Percentiles rank a stretch among this genome's conserved stretches.
phyloP scores from a whole-genome alignment of 179 eudicot species.

The Beta corolliflora region DNA sequence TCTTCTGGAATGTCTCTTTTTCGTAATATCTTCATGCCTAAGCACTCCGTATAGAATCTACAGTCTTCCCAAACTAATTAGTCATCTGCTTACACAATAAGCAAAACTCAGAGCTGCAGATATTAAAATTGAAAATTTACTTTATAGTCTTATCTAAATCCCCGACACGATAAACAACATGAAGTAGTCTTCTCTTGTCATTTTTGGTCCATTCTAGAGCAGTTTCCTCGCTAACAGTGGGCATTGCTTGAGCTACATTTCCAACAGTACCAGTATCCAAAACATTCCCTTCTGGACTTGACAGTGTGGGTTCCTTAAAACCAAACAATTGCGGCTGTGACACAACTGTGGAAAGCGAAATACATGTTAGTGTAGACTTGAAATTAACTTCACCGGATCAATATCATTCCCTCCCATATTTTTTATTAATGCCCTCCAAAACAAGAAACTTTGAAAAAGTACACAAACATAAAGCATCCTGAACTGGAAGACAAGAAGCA shows the following conservation, averaged over 20 bases:
- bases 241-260: slow-evolving; percentile 39
- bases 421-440: background rate
- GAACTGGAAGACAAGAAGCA: background rate
- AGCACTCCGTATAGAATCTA: slow-evolving; percentile 66
- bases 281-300: slow-evolving; percentile 33
- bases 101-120: background rate
- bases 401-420: background rate
- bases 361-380: background rate
- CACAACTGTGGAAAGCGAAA: slow-evolving; percentile 34
- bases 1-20: slow-evolving; percentile 65
- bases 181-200: slow-evolving; percentile 62
- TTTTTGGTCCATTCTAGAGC: slow-evolving; percentile 45
- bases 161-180: slow-evolving; percentile 64
- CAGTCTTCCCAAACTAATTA: slow-evolving; percentile 28
- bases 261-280: slow-evolving; percentile 34
- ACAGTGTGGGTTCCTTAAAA: slow-evolving; percentile 36
- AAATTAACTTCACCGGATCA: background rate
- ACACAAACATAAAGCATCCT: background rate
- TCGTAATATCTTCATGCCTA: slow-evolving; percentile 71
- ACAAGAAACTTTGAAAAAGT: background rate
- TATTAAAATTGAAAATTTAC: slow-evolving; percentile 33
- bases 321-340: slow-evolving; percentile 46
- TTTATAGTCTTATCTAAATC: slow-evolving; percentile 63
- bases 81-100: slow-evolving; percentile 8
- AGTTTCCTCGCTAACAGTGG: slow-evolving; percentile 34